Percentiles rank a stretch among this genome's conserved stretches.
Conservation (phyloP, 495 filamentous ascomycete genomes). For the Pseudevernia furfuracea region DNA sequence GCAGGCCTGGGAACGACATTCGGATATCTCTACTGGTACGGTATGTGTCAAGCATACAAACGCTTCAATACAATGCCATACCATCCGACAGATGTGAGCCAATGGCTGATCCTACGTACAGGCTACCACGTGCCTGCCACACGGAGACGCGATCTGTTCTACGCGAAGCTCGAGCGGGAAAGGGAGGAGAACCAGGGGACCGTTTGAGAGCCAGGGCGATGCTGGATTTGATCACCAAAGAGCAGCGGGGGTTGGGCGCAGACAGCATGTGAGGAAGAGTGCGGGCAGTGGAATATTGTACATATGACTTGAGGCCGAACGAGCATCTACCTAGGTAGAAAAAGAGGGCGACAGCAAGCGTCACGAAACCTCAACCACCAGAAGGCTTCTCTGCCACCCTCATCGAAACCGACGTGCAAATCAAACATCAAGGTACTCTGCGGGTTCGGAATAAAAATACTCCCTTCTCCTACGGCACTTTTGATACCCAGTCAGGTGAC, state of each 20-base stretch:
- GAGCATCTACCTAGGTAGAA: not conserved
- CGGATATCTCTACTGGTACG: constrained; percentile 78
- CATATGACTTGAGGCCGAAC: constrained; percentile 9
- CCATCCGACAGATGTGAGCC: too few species aligned
- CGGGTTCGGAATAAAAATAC: not conserved
- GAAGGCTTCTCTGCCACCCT: not conserved
- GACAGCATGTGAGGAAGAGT: constrained; percentile 28
- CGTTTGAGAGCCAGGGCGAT: constrained; percentile 34
- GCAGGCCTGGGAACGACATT: constrained; percentile 60
- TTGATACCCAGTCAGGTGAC: not conserved
- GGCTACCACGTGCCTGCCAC: constrained; percentile 74
- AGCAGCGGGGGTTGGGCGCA: not conserved
- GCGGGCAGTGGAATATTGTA: constrained; percentile 7
- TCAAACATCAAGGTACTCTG: not conserved
- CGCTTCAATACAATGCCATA: too few species aligned
- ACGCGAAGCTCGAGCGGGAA: constrained; percentile 67
- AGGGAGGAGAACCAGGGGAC: constrained; percentile 36
- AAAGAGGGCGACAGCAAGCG: not conserved
- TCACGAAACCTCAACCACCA: not conserved
- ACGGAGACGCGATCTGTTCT: constrained; percentile 66
- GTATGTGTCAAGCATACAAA: constrained; percentile 47
- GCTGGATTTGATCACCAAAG: not conserved
- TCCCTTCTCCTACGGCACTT: not conserved
- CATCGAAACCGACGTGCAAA: not conserved
- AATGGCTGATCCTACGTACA: constrained; percentile 26